Base-by-base conservation (phyloP, 164 flowering plant species). In the Berberis vulgaris region DNA sequence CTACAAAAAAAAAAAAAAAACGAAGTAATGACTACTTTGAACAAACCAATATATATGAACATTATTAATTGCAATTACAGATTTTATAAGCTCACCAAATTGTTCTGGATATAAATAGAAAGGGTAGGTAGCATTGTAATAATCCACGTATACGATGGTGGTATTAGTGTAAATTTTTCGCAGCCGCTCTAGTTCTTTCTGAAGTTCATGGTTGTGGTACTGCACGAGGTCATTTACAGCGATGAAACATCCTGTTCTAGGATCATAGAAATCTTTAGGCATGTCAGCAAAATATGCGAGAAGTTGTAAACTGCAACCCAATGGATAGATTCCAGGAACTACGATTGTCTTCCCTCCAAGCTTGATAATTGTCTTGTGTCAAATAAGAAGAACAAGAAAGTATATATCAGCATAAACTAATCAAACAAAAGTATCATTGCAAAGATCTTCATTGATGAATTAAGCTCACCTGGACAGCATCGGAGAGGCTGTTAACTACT, bases 121-220 rank as follows among this genome's bases (percentile, higher is more conserved):
- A 2, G 43, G 61, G 80, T 78, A 69, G 7, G 74, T 70, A 38
- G 77, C 72, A 64, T 73, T 72, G 72, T 82, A 80, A 58, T 78
- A 77, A 59, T 82, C 85, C 1, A 77, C 83, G 53, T 77, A 82
- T 59, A 80, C 73, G 57, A 82, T 78, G 55, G 41, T 67, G 39
- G 58, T 58, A 39, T 76, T 63, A 41, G 80, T 81, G 59, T 78
- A 52, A 2, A 65, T 56, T 40, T 49, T 4, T 61, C 65, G 52
- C 4, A 80, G 52, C 10, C 62, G 40, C 38, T 68, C 38, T 46
- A 82, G 41, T 46, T 73, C 77, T 43, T 49, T 41, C 41, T 72
- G 67, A 13, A 78, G 81, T 4, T 66, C 11, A 3, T 70, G 0
- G 45, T 82, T 79, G 65, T 80, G 76, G 64, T 69, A 54, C 49